phyloP scores from a whole-genome alignment of 495 filamentous ascomycete species.

The Podospora appendiculata region DNA sequence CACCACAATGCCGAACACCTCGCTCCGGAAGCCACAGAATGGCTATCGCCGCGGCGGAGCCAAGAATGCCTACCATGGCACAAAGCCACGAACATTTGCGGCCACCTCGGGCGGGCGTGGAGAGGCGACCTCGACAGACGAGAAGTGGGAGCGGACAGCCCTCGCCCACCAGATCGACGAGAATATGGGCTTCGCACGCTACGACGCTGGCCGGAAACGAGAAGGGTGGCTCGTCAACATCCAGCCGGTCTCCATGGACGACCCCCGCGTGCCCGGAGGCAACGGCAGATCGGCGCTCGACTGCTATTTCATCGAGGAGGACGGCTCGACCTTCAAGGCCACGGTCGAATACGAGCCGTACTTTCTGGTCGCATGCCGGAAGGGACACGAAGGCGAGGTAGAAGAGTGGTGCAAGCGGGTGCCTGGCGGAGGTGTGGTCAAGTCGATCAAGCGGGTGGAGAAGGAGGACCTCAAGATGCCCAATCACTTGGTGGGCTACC shows the following conservation, averaged over 20 bases:
- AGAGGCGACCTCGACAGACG: conserved; percentile 80
- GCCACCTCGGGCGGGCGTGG: conserved; percentile 62
- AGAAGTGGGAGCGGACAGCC: conserved; percentile 72
- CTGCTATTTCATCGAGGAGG: conserved; percentile 94
- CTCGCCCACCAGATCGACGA: conserved; percentile 92
- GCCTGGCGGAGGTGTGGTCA: conserved; percentile 76
- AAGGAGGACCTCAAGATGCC: conserved; percentile 95
- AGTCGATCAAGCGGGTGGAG: conserved; percentile 65
- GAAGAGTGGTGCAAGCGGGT: conserved; percentile 89
- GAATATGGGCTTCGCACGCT: conserved; percentile 83
- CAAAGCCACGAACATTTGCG: conserved; percentile 61
- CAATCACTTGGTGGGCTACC: conserved; percentile 90
- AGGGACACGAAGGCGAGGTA: conserved; percentile 80
- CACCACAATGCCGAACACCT: conserved; percentile 39
- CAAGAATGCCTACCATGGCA: conserved; percentile 48
- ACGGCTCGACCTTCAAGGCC: conserved; percentile 90
- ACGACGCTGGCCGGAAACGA: conserved; percentile 78
- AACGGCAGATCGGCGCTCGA: conserved; percentile 82
- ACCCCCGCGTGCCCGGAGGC: conserved; percentile 68
- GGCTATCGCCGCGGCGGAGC: conserved; percentile 46
- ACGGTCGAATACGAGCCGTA: conserved; percentile 96
- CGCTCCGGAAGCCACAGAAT: conserved; percentile 38
- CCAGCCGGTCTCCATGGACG: conserved; percentile 80
- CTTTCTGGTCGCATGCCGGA: conserved; percentile 85
- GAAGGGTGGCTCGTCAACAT: conserved; percentile 94